Conservation (phyloP, 176 grass and related monocot genomes). For the Phragmites australis region DNA sequence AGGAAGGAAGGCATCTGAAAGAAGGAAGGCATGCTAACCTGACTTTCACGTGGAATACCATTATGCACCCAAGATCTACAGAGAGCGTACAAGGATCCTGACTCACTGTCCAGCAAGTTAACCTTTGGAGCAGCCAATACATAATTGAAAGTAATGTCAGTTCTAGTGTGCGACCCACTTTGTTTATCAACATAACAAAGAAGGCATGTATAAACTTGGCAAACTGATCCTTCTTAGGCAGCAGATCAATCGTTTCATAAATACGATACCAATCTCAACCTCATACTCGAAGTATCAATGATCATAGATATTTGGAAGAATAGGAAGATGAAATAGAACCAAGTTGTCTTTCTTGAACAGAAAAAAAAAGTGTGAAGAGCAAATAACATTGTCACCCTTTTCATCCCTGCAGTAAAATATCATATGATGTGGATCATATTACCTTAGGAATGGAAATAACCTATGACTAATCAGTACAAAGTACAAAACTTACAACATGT, state of each 20-base stretch:
- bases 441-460: background rate
- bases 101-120: constrained; percentile 51
- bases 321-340: background rate
- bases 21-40: constrained; percentile 40
- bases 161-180: background rate
- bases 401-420: constrained; percentile 3
- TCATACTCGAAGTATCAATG: background rate
- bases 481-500: background rate
- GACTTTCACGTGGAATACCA: constrained; percentile 58
- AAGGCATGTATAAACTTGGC: background rate
- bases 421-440: background rate
- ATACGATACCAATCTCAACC: background rate
- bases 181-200: constrained; percentile 8
- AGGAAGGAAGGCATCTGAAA: constrained; percentile 24
- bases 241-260: background rate
- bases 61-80: constrained; percentile 66
- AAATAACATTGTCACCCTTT: background rate
- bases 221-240: background rate
- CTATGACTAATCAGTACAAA: constrained; percentile 16
- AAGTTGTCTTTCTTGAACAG: background rate
- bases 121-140: constrained; percentile 45
- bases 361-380: background rate
- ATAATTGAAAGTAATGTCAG: constrained; percentile 35
- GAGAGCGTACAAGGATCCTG: constrained; percentile 61
- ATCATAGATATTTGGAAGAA: background rate